A percentile compares a stretch with the other conserved stretches of the same genome.
phyloP scores from a whole-genome alignment of 2,329 filamentous ascomycete genomes.

The Fusarium subtropicale region DNA sequence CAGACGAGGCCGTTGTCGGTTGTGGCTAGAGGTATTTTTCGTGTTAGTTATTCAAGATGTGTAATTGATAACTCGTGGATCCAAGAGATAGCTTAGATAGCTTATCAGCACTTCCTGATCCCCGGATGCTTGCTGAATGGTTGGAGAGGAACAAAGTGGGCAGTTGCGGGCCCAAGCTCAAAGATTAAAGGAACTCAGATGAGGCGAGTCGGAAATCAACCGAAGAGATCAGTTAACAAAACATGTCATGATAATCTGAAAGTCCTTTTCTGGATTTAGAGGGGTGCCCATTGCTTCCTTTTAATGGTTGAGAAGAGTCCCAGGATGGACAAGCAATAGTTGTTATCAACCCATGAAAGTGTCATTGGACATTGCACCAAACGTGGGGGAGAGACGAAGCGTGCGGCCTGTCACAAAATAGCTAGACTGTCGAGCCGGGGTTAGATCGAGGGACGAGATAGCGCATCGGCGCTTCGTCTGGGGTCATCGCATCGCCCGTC shows the following conservation, averaged over 20 bases:
- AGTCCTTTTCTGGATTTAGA: not conserved
- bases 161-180: conserved; percentile 36
- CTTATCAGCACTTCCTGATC: conserved; percentile 43
- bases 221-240: conserved; percentile 21
- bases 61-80: conserved; percentile 37
- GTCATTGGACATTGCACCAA: conserved; percentile 17
- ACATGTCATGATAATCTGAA: conserved; percentile 24
- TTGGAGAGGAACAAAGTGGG: conserved; percentile 25
- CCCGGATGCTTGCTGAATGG: conserved; percentile 35
- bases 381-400: conserved; percentile 39
- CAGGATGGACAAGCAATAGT: conserved; percentile 1
- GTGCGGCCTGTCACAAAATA: conserved; percentile 10
- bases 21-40: conserved; percentile 32
- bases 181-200: conserved; percentile 17
- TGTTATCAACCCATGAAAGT: conserved; percentile 37
- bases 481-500: conserved; percentile 4
- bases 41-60: conserved; percentile 35
- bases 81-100: conserved; percentile 48
- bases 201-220: conserved; percentile 23
- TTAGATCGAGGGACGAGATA: conserved; percentile 28
- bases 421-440: conserved; percentile 20
- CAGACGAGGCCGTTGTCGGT: conserved; percentile 36
- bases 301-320: conserved; percentile 25
- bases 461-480: conserved; percentile 32
- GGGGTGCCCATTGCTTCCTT: conserved; percentile 5